These are phyloP conservation scores for Paracamarosporium sp. DNA, from an alignment of 2,329 filamentous ascomycete species.

Conservation along the genomic window DNA sequence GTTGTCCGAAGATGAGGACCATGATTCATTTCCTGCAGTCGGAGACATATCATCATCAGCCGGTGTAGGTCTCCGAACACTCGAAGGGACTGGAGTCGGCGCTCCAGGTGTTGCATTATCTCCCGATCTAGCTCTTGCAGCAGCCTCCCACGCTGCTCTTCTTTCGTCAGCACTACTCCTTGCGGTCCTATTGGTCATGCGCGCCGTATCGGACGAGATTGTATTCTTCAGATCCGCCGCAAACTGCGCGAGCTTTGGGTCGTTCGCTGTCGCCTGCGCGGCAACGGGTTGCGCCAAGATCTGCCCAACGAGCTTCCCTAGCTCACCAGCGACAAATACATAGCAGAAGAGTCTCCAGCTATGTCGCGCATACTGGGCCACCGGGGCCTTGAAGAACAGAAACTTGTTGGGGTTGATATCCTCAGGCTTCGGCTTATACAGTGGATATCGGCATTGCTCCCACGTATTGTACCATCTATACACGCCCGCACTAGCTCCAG, in stretches of 20 bases:
- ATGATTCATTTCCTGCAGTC: slow-evolving; percentile 43
- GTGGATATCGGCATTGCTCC: slow-evolving; percentile 49
- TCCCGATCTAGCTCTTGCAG: slow-evolving; percentile 8
- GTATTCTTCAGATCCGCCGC: slow-evolving; percentile 41
- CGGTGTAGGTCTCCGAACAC: background rate
- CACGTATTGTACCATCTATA: slow-evolving; percentile 44
- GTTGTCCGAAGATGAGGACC: slow-evolving; percentile 13
- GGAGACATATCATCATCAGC: slow-evolving; percentile 51
- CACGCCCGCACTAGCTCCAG: slow-evolving; percentile 39
- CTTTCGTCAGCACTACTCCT: background rate
- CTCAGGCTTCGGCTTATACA: slow-evolving; percentile 48
- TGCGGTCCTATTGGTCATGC: background rate
- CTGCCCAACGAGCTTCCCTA: slow-evolving; percentile 44
- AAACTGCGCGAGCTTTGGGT: slow-evolving; percentile 51
- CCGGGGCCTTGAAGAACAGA: slow-evolving; percentile 38
- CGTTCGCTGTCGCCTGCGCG: slow-evolving; percentile 42
- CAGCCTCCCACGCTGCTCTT: slow-evolving; percentile 8
- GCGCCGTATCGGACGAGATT: slow-evolving; percentile 17
- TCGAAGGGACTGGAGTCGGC: slow-evolving; percentile 19
- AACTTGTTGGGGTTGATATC: slow-evolving; percentile 49
- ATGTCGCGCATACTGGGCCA: slow-evolving; percentile 37
- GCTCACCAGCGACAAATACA: slow-evolving; percentile 29
- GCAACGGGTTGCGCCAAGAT: slow-evolving; percentile 41
- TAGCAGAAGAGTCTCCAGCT: slow-evolving; percentile 36
- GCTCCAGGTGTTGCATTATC: background rate